Evolutionary conservation across 306 rosid genomes (phyloP).

Genomic region (Coriaria nepalensis): DNA sequence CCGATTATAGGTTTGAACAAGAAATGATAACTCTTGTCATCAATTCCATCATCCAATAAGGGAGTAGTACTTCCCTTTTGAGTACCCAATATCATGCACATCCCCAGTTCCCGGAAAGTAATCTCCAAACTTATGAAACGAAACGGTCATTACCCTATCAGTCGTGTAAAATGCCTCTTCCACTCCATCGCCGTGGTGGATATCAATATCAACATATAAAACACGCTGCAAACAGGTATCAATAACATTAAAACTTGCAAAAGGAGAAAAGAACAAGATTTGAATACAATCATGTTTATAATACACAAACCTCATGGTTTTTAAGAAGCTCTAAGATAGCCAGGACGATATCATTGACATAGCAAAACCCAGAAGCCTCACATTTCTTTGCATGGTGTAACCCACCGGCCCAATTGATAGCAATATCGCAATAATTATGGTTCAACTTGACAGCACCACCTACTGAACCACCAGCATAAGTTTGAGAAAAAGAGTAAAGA

Average conservation of each 20-base stretch:
- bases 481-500: slow-evolving; percentile 22
- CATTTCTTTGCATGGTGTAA: slow-evolving; percentile 28
- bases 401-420: slow-evolving; percentile 26
- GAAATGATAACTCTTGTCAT: slow-evolving; percentile 18
- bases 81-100: slow-evolving; percentile 17
- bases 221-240: slow-evolving; percentile 16
- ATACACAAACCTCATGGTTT: slow-evolving; percentile 15
- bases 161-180: slow-evolving; percentile 23
- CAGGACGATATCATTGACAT: slow-evolving; percentile 20
- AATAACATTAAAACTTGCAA: neutral
- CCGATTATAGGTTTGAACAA: slow-evolving; percentile 20
- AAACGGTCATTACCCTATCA: slow-evolving; percentile 26
- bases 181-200: slow-evolving; percentile 25
- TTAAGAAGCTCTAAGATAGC: slow-evolving; percentile 26
- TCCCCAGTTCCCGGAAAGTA: slow-evolving; percentile 27
- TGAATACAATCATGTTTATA: neutral
- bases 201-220: slow-evolving; percentile 20
- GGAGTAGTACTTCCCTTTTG: slow-evolving; percentile 19
- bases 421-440: slow-evolving; percentile 16
- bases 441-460: slow-evolving; percentile 23
- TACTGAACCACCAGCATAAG: slow-evolving; percentile 22
- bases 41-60: slow-evolving; percentile 23
- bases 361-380: slow-evolving; percentile 25
- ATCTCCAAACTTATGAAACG: slow-evolving; percentile 23
- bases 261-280: neutral